Percentiles rank a stretch among this genome's conserved stretches.
phyloP scores from a whole-genome alignment of 2,329 filamentous ascomycete species.

The Setomelanomma holmii region DNA sequence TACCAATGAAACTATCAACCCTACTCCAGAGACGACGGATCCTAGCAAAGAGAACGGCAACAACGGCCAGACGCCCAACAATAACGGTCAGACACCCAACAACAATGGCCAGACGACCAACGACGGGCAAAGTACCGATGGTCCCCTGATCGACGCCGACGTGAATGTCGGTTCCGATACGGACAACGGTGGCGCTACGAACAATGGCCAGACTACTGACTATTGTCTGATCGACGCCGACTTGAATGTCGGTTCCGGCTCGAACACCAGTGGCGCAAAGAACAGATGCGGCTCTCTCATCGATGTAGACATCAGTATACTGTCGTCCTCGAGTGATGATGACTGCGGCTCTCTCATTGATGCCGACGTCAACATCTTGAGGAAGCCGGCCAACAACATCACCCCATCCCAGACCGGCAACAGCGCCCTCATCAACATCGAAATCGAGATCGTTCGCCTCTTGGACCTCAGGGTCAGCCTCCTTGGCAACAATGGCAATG shows the following conservation, averaged over 20 bases:
- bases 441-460: neutral
- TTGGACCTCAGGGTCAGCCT: neutral
- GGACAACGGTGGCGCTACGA: too few relatives aligned
- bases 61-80: neutral
- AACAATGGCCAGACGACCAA: neutral
- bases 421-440: neutral
- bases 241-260: neutral
- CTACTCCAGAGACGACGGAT: neutral
- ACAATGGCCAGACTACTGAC: neutral
- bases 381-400: too few relatives aligned
- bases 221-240: neutral
- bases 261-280: neutral
- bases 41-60: neutral
- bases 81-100: neutral
- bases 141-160: neutral
- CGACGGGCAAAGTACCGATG: neutral
- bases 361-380: too few relatives aligned
- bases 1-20: neutral
- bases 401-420: too few relatives aligned
- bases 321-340: too few relatives aligned
- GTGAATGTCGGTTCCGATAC: neutral
- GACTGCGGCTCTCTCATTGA: neutral
- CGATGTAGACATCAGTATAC: too few relatives aligned
- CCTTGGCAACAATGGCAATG: neutral
- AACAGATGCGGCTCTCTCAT: neutral